Base-by-base conservation (phyloP, 2,329 filamentous ascomycete genomes). In the Orbilia quercus region DNA sequence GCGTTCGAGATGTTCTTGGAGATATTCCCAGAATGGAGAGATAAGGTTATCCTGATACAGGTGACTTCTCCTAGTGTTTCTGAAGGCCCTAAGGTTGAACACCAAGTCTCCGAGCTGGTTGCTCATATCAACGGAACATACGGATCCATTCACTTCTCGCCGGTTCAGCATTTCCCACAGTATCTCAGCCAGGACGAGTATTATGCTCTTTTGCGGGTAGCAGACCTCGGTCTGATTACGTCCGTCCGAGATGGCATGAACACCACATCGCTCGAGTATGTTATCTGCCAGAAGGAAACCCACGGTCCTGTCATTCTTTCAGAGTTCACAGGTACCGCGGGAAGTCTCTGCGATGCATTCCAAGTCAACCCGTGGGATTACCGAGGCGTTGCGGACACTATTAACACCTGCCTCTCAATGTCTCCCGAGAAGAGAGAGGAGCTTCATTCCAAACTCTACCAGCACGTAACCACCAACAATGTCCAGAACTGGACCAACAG, bases 211-310 rank as follows among this genome's bases (percentile, higher is more conserved):
- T 85, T 98, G 58, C 89, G 94, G 22, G 88, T 92, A 1, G 93
- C 91, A 34, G 92, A 98, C 80, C 91, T 97, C 76, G 94, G 92
- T 2, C 84, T 98, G 55, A 97, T 98, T 81, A 97, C 95, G 5
- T 96, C 92, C 77, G 93, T 98, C 20, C 88, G 94, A 72, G 95
- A 98, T 80, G 94, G 94, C 69, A 97, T 98, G 93, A 98, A 97
- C 83, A 97, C 94, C 0, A 96, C 93, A 18, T 96, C 92, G 80
- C 84, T 98, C 77, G 95, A 98, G 81, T 98, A 97, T 80, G 89
- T 98, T 66, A 86, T 96, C 67, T 96, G 92, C 80, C 94, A 98
- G 81, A 90, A 91, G 78, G 90, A 95, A 75, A 89, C 89, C 65
- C 88, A 93, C 77, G 91, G 93, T 0, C 94, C 93, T 1, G 84